Percentiles rank a stretch among this genome's conserved stretches.
Conservation (phyloP, 2,329 filamentous ascomycete species). For the Monilinia fructigena region DNA sequence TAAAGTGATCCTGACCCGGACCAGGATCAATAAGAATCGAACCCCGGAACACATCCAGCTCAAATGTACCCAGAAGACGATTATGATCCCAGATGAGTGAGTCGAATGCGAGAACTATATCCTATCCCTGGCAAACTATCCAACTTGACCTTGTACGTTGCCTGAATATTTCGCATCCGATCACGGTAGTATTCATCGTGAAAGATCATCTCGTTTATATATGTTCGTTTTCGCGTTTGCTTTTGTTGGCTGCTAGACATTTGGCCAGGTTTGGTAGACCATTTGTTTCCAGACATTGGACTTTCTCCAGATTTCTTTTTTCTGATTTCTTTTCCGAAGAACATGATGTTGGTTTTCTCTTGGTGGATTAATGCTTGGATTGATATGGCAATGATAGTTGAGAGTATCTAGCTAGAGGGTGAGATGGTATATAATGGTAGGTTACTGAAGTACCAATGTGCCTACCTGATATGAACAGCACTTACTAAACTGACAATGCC, state of each 20-base stretch:
- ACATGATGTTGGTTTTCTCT: not conserved
- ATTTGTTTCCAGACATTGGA: not conserved
- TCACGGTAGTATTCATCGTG: slow-evolving; percentile 15
- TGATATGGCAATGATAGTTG: not conserved
- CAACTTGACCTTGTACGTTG: slow-evolving; percentile 9
- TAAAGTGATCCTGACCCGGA: slow-evolving; percentile 10
- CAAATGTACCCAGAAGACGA: slow-evolving; percentile 13
- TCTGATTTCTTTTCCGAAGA: not conserved
- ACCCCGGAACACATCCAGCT: not conserved
- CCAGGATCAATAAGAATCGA: slow-evolving; percentile 13
- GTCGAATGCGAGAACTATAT: slow-evolving; percentile 5
- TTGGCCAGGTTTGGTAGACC: not conserved
- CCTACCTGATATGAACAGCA: not conserved
- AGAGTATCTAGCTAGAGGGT: not conserved
- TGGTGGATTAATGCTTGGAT: no score
- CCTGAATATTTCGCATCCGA: slow-evolving; percentile 11
- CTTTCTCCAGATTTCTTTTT: not conserved
- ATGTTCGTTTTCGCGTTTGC: slow-evolving; percentile 9
- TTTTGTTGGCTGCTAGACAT: not conserved
- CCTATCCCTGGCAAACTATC: not conserved
- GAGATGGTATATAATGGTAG: not conserved
- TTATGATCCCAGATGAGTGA: slow-evolving; percentile 18
- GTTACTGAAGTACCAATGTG: not conserved
- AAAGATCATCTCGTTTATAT: slow-evolving; percentile 7
- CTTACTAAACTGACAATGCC: not conserved